Evolutionary conservation across 345 rosid species (phyloP), one percentile per base, ranked within the genome.

Genomic region (Citropsis articulata): DNA sequence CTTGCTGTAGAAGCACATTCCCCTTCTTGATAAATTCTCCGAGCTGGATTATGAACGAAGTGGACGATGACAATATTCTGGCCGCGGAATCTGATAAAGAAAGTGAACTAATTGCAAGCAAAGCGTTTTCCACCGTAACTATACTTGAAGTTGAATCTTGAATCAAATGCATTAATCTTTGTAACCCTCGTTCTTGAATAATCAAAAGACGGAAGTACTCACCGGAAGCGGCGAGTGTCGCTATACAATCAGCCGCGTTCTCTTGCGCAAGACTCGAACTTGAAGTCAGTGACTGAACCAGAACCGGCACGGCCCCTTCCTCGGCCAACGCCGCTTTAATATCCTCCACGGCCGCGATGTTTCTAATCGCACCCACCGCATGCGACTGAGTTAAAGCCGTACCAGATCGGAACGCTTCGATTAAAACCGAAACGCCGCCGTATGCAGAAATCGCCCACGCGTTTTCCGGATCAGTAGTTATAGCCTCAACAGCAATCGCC

Each of bases 381-480:
- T 88, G 90, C 0, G 88, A 83, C 69, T 90, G 89, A 2, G 87
- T 82, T 27, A 78, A 78, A 28, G 73, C 78, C 0, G 94, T 88
- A 13, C 93, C 91, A n/a, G 94, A 89, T 80, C 87, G 80, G 69
- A 91, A 88, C 3, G 94, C 92, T 53, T 93, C 94, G 65, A 93
- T 77, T 66, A 93, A 75, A 1, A 89, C 69, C 4, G 90, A 40
- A 19, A 89, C 86, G 36, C 98, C 96, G 22, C 94, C 88, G 86
- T 91, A 89, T 0, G 94, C 90, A 6, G 92, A 89, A 72, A 93
- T 64, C 9, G 91, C 94, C 94, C 96, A 91, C 1, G 88, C 90
- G 69, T 90, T 89, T 24, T 91, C 96, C 12, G 87, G 83, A 83
- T 91, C 93, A 35, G 84, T 70, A 59, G 96, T 93, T 48, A 93